Conservation (phyloP, 1,284 basidiomycete species). For the Cystobasidium pallidum region DNA sequence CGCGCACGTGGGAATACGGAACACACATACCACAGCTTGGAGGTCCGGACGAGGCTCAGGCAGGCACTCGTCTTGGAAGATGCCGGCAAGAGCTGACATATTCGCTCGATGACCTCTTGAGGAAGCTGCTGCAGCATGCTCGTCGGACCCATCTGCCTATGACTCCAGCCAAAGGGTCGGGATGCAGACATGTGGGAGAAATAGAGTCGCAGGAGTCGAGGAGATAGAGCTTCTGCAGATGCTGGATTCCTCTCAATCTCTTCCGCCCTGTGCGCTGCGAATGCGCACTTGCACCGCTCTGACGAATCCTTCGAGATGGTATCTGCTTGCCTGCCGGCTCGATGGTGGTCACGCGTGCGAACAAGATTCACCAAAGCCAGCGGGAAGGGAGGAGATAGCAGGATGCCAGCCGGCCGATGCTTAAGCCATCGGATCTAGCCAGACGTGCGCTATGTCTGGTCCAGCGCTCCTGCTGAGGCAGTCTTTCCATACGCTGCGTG, state of each 20-base stretch:
- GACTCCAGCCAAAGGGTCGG: slow-evolving; percentile 6
- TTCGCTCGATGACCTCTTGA: slow-evolving; percentile 34
- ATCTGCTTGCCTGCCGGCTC: no score
- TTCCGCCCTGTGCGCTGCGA: neutral
- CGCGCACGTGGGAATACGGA: neutral
- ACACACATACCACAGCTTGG: slow-evolving; percentile 37
- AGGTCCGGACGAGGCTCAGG: slow-evolving; percentile 27
- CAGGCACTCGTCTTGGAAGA: slow-evolving; percentile 27
- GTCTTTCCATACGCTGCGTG: neutral
- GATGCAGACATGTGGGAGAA: slow-evolving; percentile 1
- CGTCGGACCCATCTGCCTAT: slow-evolving; percentile 5
- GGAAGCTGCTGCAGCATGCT: slow-evolving; percentile 25
- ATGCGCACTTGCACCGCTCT: neutral
- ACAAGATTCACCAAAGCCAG: no score
- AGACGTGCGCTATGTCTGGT: neutral
- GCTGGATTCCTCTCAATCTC: neutral
- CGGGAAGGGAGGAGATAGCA: neutral
- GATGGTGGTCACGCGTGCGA: no score
- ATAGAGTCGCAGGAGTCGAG: neutral
- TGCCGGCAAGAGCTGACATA: slow-evolving; percentile 27
- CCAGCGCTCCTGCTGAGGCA: neutral
- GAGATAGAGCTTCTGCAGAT: neutral
- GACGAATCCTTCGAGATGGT: no score
- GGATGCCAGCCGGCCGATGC: neutral
- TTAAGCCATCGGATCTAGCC: neutral